Conservation (phyloP, 805 yeast genomes). For the Torulaspora quercuum region DNA sequence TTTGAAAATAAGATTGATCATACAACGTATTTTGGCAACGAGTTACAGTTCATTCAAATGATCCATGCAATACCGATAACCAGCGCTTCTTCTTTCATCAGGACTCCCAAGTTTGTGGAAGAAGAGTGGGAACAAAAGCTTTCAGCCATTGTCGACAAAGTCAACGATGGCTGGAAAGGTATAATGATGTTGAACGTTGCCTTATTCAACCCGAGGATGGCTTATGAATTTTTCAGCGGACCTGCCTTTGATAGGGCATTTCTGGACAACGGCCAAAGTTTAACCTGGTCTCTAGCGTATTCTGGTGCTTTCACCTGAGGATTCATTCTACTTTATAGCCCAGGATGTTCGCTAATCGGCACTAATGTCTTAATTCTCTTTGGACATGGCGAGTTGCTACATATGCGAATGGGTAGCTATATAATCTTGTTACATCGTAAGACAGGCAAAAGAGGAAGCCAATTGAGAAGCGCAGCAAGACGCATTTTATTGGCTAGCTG, state of each 20-base stretch:
- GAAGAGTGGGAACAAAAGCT: constrained; percentile 63
- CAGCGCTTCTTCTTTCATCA: constrained; percentile 58
- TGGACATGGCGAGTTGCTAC: no score
- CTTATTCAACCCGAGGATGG: constrained; percentile 58
- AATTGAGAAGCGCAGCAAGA: no score
- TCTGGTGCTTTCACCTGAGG: constrained; percentile 42
- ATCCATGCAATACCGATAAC: constrained; percentile 76
- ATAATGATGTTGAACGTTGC: constrained; percentile 72
- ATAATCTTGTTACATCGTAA: no score
- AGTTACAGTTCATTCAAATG: constrained; percentile 72
- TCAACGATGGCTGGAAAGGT: constrained; percentile 71
- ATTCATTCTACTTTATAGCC: constrained; percentile 1
- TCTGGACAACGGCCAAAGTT: constrained; percentile 81
- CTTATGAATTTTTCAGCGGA: constrained; percentile 61
- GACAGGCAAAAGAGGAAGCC: no score
- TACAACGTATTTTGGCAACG: constrained; percentile 71
- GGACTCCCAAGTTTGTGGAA: constrained; percentile 50
- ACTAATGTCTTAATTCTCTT: no score
- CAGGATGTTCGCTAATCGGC: no score
- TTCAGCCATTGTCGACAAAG: constrained; percentile 42
- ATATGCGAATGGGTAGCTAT: no score
- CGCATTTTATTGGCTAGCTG: no score
- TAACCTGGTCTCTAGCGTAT: constrained; percentile 81
- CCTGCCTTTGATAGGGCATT: constrained; percentile 49
- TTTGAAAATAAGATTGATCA: constrained; percentile 72